Evolutionary conservation across 2,329 filamentous ascomycete species (phyloP).

Genomic region (Huntiella bhutanensis): DNA sequence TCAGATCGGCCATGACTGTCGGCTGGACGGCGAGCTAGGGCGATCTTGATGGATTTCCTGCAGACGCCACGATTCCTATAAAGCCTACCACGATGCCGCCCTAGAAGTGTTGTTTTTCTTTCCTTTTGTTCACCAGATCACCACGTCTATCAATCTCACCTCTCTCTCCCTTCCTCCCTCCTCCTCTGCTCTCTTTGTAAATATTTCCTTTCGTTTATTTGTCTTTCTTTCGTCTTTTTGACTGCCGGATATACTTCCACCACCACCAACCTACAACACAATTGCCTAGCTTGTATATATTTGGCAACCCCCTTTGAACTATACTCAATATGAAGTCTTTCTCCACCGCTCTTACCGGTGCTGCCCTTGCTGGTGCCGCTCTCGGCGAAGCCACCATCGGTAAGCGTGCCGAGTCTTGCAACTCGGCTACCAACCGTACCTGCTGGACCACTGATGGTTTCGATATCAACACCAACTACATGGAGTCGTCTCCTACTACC

Average conservation of each 20-base stretch:
- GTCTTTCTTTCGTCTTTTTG: neutral
- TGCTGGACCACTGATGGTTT: slow-evolving; percentile 16
- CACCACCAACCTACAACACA: too few relatives aligned
- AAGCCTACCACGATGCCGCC: slow-evolving; percentile 3
- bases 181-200: neutral
- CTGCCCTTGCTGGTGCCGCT: slow-evolving; percentile 4
- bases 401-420: slow-evolving; percentile 12
- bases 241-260: neutral
- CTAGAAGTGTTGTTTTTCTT: neutral
- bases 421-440: slow-evolving; percentile 14
- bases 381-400: neutral
- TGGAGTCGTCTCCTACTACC: slow-evolving; percentile 19
- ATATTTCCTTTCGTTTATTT: neutral
- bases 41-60: too few relatives aligned
- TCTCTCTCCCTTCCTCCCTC: slow-evolving; percentile 1
- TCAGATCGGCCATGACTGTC: neutral
- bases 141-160: slow-evolving; percentile 8
- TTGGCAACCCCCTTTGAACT: slow-evolving; percentile 1
- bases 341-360: slow-evolving; percentile 3
- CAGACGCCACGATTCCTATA: slow-evolving; percentile 4
- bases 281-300: neutral
- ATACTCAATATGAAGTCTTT: slow-evolving; percentile 9
- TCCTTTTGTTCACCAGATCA: slow-evolving; percentile 6
- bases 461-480: slow-evolving; percentile 16
- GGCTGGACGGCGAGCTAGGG: too few relatives aligned